Evolutionary conservation across 139 green algal genomes (phyloP).

Genomic region (Chlamydomonas sphaeroides): DNA sequence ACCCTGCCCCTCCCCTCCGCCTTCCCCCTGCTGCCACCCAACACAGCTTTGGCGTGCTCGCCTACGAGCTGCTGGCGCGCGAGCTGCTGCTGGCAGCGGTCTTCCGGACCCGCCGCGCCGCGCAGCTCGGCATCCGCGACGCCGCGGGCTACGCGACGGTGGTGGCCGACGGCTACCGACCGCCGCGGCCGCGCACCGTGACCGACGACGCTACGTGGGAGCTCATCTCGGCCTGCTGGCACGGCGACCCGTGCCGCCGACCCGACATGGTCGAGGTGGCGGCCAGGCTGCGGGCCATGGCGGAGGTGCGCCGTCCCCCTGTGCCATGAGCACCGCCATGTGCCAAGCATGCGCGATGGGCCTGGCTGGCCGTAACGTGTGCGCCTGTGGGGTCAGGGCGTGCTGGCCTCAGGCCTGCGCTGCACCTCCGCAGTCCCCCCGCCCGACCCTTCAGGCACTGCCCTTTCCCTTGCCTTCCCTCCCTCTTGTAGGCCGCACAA

Average conservation of each 20-base stretch:
- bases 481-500: no score
- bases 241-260: background rate
- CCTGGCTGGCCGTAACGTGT: no score
- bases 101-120: background rate
- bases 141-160: background rate
- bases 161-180: background rate
- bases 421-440: no score
- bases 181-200: background rate
- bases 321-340: no score
- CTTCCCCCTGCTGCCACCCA: no score
- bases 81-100: background rate
- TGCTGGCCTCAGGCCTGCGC: no score
- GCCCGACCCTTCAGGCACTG: no score
- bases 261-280: background rate
- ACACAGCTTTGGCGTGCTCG: background rate
- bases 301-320: no score
- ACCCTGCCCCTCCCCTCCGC: no score
- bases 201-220: background rate
- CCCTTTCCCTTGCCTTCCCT: no score
- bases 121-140: background rate
- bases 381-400: no score
- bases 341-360: no score
- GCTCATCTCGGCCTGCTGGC: constrained; percentile 4
- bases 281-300: background rate
- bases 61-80: background rate